Evolutionary conservation across 2,329 filamentous ascomycete genomes (phyloP).

Genomic region (Aspergillus caelatus): DNA sequence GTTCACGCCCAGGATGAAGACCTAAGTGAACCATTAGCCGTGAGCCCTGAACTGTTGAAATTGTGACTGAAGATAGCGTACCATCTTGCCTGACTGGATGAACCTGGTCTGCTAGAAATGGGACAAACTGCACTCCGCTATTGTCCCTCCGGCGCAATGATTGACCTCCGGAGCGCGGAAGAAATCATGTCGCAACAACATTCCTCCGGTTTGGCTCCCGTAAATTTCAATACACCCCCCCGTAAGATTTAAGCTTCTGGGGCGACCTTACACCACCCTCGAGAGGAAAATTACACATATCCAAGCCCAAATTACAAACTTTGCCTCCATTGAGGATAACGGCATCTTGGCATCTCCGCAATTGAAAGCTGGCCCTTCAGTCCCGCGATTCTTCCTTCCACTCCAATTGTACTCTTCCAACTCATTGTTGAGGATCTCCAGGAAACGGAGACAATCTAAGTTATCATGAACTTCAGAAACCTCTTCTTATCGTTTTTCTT

Average conservation of each 20-base stretch:
- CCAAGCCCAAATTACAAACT: not conserved
- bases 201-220: constrained; percentile 31
- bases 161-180: constrained; percentile 27
- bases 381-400: constrained; percentile 13
- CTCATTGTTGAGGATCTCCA: constrained; percentile 19
- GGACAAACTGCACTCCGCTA: not conserved
- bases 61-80: constrained; percentile 13
- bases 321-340: constrained; percentile 12
- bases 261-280: not conserved
- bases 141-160: constrained; percentile 3
- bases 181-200: constrained; percentile 37
- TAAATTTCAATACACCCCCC: constrained; percentile 12
- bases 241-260: not conserved
- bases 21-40: constrained; percentile 52
- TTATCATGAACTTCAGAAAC: constrained; percentile 39
- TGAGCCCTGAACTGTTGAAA: not conserved
- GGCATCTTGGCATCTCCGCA: constrained; percentile 25
- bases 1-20: constrained; percentile 83
- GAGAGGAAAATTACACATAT: constrained; percentile 17
- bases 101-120: not conserved
- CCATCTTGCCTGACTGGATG: constrained; percentile 33
- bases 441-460: constrained; percentile 7
- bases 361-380: constrained; percentile 41
- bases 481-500: constrained; percentile 68
- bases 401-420: constrained; percentile 18